Evolutionary conservation across 805 yeast species (phyloP), one percentile per base, ranked within the genome.

Genomic region (Candida pini): DNA sequence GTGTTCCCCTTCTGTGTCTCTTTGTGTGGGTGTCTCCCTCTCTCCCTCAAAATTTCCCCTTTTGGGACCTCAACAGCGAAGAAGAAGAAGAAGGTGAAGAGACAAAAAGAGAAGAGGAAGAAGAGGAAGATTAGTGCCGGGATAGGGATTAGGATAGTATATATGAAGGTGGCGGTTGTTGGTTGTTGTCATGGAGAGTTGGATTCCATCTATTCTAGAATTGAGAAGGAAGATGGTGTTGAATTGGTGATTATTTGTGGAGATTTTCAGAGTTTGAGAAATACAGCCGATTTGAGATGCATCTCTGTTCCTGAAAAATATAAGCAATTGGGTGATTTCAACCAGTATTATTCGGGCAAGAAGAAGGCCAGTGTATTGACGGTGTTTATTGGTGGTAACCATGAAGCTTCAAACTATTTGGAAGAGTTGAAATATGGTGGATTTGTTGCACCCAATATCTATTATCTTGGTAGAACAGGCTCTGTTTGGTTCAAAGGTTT

Each of bases 131-230:
- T n/a, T n/a, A n/a, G n/a, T n/a, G n/a, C n/a, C n/a, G n/a, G n/a
- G n/a, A n/a, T n/a, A n/a, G n/a, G n/a, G n/a, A n/a, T n/a, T n/a
- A n/a, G n/a, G n/a, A n/a, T n/a, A n/a, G n/a, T n/a, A n/a, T n/a
- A n/a, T n/a, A n/a, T 56, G 45, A 49, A 36, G 30, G 49, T 88
- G 12, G 95, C 94, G 5, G 68, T 88, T 1, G 88, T 84, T 51
- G 97, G 97, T 8, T 89, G 97, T 51, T 77, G 94, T 44, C 97
- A 89, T 58, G 96, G 97, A 2, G 80, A 75, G 34, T 68, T 89
- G 25, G 62, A 76, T 41, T 46, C 51, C 12, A 79, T 88, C 2
- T 87, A 86, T 49, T 31, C 48, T 28, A 42, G 32, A 4, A 40
- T 45, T 16, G 38, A 39, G 2, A 30, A 33, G 4, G n/a, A n/a